Evolutionary conservation across 768 basidiomycete species (phyloP).

Genomic region (Pholiota microspora): DNA sequence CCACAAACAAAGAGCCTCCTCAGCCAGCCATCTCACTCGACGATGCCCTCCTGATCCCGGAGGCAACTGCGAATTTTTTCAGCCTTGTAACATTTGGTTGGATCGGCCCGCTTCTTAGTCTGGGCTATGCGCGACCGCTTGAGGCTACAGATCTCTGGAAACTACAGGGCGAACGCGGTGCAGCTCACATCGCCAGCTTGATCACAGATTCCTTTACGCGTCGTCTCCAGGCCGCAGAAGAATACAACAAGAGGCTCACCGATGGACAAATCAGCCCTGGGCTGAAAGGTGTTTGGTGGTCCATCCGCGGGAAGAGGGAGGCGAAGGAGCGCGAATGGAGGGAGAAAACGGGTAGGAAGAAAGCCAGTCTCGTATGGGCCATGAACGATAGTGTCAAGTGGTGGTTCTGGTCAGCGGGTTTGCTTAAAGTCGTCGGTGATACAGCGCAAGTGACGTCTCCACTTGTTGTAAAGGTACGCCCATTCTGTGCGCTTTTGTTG

Average conservation of each 20-base stretch:
- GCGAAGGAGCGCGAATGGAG: slow-evolving; percentile 64
- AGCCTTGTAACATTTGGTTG: slow-evolving; percentile 68
- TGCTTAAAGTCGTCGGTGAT: slow-evolving; percentile 58
- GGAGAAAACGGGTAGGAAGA: slow-evolving; percentile 56
- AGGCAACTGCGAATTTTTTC: slow-evolving; percentile 60
- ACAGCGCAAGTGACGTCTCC: slow-evolving; percentile 65
- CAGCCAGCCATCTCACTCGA: slow-evolving; percentile 47
- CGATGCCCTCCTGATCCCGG: slow-evolving; percentile 63
- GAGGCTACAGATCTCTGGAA: slow-evolving; percentile 82
- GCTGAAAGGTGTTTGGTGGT: slow-evolving; percentile 57
- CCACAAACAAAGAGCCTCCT: slow-evolving; percentile 35
- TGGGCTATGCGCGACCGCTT: slow-evolving; percentile 81
- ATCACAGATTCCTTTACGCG: slow-evolving; percentile 66
- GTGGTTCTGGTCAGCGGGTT: slow-evolving; percentile 75
- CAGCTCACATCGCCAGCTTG: slow-evolving; percentile 56
- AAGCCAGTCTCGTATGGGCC: slow-evolving; percentile 61
- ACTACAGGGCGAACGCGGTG: slow-evolving; percentile 63
- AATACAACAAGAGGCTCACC: slow-evolving; percentile 69
- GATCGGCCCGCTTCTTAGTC: slow-evolving; percentile 67
- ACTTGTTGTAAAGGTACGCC: slow-evolving; percentile 72
- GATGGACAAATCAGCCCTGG: slow-evolving; percentile 61
- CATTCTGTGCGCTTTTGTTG: neutral
- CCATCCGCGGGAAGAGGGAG: slow-evolving; percentile 46
- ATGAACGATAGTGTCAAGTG: slow-evolving; percentile 76
- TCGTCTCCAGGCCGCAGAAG: slow-evolving; percentile 52